Conservation (phyloP, 2,329 filamentous ascomycete species). For the Biscogniauxia mediterranea region DNA sequence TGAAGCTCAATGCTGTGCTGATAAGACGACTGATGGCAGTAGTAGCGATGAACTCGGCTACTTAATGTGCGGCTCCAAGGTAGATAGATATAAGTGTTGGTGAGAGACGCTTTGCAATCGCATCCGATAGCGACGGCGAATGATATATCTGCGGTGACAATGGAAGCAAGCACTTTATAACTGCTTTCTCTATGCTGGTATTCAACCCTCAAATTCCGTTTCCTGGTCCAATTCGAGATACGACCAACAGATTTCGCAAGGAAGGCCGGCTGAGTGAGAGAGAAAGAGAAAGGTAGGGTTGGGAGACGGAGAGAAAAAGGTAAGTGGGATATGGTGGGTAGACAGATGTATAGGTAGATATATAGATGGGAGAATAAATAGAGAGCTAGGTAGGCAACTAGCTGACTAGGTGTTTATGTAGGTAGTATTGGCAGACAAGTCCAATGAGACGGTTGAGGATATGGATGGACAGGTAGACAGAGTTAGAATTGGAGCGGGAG, state of each 20-base stretch:
- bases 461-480: too few relatives aligned
- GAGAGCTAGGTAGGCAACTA: not conserved
- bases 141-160: not conserved
- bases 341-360: too few relatives aligned
- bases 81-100: not conserved
- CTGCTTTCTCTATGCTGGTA: not conserved
- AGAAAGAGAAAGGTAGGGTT: too few relatives aligned
- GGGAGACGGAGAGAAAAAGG: not conserved
- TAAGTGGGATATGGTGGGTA: not conserved
- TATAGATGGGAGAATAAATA: too few relatives aligned
- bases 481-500: not conserved
- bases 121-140: not conserved
- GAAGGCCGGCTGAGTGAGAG: not conserved
- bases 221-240: not conserved
- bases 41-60: too few relatives aligned
- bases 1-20: not conserved
- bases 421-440: slow-evolving; percentile 4
- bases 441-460: slow-evolving; percentile 5
- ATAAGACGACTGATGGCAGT: not conserved
- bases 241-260: not conserved
- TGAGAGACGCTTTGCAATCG: not conserved
- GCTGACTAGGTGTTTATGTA: not conserved
- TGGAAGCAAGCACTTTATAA: not conserved
- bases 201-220: not conserved
- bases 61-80: too few relatives aligned